Base-by-base conservation (phyloP, 2,329 filamentous ascomycete genomes). In the Fusarium musae region DNA sequence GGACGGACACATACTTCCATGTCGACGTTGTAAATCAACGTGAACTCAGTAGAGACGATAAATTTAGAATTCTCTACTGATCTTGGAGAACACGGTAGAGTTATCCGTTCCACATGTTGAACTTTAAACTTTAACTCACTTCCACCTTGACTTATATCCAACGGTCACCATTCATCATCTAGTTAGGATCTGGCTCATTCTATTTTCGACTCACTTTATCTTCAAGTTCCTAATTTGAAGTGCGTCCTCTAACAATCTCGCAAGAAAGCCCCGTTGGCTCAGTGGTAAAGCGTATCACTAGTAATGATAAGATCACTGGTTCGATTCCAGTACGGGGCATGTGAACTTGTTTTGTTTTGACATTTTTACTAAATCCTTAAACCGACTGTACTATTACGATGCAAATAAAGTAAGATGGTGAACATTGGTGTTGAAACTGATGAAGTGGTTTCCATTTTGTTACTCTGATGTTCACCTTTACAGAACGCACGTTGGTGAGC, bases 281-380 rank as follows among this genome's bases (percentile, higher is more conserved):
- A 73, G 70, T 73, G 70, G 69, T 73, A 73, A 69, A 73, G 69
- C 70, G 70, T 70, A 73, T 73, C 70, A 73, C 70, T 73, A 73
- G 70, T 73, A 69, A 73, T 73, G 70, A 73, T 70, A 65, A 70
- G 68, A 69, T 70, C 68, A 69, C 65, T 69, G 68, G 68, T 70
- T 70, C 69, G 69, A 72, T 71, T 72, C 69, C 69, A 71, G 69
- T 71, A 71, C 67, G 69, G 58, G 69, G 69, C 70, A 73, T 11
- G 57, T 43, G n/a, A 60, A 58, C 9, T 36, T 59, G 32, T 56
- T 26, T 9, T 63, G 23, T 3, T 70, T 63, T 28, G n/a, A 9
- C 3, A 7, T 44, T 52, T 52, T 47, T 39, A 7, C 9, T 3
- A 2, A 10, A 21, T 13, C n/a, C 28, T 21, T 7, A 11, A 9